These are phyloP conservation scores for Noccaea bulbosa DNA, from an alignment of 345 rosid genomes.

Conservation along the genomic window DNA sequence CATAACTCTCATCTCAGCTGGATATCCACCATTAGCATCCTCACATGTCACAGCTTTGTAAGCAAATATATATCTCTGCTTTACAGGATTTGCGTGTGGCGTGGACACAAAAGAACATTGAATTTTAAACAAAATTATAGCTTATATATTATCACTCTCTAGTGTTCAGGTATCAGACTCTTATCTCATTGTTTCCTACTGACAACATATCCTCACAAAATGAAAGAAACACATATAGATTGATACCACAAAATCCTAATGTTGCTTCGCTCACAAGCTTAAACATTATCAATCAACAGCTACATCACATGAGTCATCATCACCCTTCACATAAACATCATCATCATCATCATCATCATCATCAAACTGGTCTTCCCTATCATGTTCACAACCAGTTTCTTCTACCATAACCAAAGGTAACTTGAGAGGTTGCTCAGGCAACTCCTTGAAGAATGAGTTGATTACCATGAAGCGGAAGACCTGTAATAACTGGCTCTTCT, in stretches of 20 bases:
- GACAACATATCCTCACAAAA: conserved; percentile 18
- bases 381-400: conserved; percentile 53
- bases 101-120: not conserved
- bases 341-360: too few species aligned
- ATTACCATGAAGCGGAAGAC: conserved; percentile 70
- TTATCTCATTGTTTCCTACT: conserved; percentile 4
- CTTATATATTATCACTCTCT: not conserved
- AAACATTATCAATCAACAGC: conserved; percentile 13
- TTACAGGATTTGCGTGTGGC: not conserved
- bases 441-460: conserved; percentile 70
- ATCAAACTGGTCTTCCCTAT: conserved; percentile 36
- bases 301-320: conserved; percentile 34
- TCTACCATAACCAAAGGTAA: conserved; percentile 58
- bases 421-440: conserved; percentile 64
- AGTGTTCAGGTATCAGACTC: conserved; percentile 13
- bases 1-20: not conserved
- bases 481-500: conserved; percentile 67
- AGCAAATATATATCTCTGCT: not conserved
- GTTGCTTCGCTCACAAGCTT: not conserved
- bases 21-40: not conserved
- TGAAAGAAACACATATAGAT: not conserved
- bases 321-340: conserved; percentile 26
- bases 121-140: not conserved
- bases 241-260: not conserved
- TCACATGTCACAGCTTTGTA: not conserved